Evolutionary conservation across 805 yeast genomes (phyloP), one percentile per base, ranked within the genome.

Genomic region (Hanseniaspora occidentalis): DNA sequence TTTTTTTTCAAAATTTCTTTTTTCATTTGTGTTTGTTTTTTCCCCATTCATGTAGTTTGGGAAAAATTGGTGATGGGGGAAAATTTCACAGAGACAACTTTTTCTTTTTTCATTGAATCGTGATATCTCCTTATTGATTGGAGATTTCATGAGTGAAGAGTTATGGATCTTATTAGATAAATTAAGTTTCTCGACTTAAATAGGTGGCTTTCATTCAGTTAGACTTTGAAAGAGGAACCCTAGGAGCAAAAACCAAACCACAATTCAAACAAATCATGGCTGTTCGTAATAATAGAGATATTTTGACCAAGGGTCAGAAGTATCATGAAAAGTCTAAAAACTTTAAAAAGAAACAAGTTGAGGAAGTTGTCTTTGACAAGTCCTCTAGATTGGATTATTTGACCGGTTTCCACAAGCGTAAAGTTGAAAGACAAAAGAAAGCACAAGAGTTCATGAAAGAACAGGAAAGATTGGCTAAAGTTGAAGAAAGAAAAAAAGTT

Each of bases 341-440:
- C 55, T 74, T 71, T 54, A 70, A 85, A 31, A 37, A 42, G 18
- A 38, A 38, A n/a, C 37, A 40, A 4, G 86, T 84, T 2, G 88
- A 75, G 21, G 96, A 85, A 57, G 94, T 92, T 22, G 75, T 73
- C 2, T 92, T 86, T 57, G 92, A 92, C 60, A 74, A 76, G 47
- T 82, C 71, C 16, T 71, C 81, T n/a, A 65, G 96, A 56, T 62
- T 69, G 58, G 95, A 89, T 45, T 89, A 77, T 58, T 64, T 89
- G 49, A 89, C 96, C 2, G 98, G 98, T 31, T 89, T 89, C 60
- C 97, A 92, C 60, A 89, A 89, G 63, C 73, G 98, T 54, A 89
- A 89, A 57, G 57, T 89, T 14, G 83, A 83, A 53, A 72, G 97
- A 58, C 82, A 83, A 62, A 88, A 85, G 63, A 77, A 79, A 47